These are phyloP conservation scores for Boletus rubescentipes DNA, from an alignment of 768 basidiomycete species.

Conservation along the genomic window DNA sequence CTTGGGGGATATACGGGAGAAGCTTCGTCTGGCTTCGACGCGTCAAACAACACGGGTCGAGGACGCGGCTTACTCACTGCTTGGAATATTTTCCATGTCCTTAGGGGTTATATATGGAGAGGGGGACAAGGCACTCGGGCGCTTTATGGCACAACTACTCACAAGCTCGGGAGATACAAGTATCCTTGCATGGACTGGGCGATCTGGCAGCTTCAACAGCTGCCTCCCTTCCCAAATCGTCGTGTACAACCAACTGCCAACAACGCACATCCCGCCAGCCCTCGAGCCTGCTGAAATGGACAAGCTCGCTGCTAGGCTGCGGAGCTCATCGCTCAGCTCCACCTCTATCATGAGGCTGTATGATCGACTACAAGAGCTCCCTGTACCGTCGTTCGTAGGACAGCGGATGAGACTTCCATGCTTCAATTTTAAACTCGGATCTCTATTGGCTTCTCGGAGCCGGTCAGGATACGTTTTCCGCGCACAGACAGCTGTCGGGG, in stretches of 20 bases:
- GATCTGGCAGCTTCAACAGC: constrained; percentile 1
- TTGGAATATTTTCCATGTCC: background rate
- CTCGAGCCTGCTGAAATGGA: background rate
- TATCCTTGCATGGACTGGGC: background rate
- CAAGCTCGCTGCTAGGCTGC: background rate
- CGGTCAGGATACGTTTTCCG: background rate
- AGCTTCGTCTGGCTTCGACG: background rate
- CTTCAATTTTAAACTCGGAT: background rate
- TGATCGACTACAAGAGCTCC: background rate
- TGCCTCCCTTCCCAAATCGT: background rate
- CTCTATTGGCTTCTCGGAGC: background rate
- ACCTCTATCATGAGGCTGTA: background rate
- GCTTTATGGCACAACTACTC: background rate
- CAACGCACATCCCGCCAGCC: background rate
- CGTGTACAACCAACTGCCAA: background rate
- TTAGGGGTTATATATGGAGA: background rate
- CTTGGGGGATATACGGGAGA: background rate
- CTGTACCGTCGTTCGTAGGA: background rate
- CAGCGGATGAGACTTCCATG: background rate
- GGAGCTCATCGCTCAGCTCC: background rate
- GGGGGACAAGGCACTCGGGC: background rate
- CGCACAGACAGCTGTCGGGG: background rate
- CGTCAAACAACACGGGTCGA: background rate
- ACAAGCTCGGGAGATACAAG: background rate
- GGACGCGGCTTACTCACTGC: background rate